Evolutionary conservation across 2,329 filamentous ascomycete genomes (phyloP).

Genomic region (Sporothrix mexicana): DNA sequence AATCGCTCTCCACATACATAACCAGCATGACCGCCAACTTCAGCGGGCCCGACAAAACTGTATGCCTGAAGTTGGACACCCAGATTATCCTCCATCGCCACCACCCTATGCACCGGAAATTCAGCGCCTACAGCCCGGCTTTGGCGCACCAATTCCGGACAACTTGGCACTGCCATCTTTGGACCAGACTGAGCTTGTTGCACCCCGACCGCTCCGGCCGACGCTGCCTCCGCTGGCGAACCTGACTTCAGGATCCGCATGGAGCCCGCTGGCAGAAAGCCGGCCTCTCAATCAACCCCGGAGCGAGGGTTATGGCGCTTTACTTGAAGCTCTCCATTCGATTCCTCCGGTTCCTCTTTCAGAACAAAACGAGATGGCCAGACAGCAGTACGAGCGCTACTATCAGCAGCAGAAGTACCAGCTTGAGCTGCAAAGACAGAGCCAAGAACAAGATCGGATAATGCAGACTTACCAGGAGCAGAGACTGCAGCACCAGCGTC

Average conservation of each 20-base stretch:
- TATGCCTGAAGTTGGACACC: neutral
- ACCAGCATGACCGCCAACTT: neutral
- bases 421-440: slow-evolving; percentile 23
- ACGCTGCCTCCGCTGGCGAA: neutral
- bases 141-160: slow-evolving; percentile 7
- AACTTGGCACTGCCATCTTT: slow-evolving; percentile 11
- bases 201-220: neutral
- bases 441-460: slow-evolving; percentile 3
- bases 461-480: slow-evolving; percentile 6
- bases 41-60: neutral
- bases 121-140: neutral
- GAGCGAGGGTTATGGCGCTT: neutral
- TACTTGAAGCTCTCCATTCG: neutral
- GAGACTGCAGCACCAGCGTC: slow-evolving; percentile 19
- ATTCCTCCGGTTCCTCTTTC: neutral
- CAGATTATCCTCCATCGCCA: neutral
- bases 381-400: slow-evolving; percentile 12
- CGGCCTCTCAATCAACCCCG: neutral
- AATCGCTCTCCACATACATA: too few relatives aligned
- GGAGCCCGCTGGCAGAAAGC: neutral
- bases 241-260: neutral
- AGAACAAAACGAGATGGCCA: neutral
- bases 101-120: neutral
- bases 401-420: slow-evolving; percentile 23
- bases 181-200: neutral